A percentile compares a stretch with the other conserved stretches of the same genome.
Evolutionary conservation across 768 basidiomycete species (phyloP).

Genomic region (Lentinula detonsa): DNA sequence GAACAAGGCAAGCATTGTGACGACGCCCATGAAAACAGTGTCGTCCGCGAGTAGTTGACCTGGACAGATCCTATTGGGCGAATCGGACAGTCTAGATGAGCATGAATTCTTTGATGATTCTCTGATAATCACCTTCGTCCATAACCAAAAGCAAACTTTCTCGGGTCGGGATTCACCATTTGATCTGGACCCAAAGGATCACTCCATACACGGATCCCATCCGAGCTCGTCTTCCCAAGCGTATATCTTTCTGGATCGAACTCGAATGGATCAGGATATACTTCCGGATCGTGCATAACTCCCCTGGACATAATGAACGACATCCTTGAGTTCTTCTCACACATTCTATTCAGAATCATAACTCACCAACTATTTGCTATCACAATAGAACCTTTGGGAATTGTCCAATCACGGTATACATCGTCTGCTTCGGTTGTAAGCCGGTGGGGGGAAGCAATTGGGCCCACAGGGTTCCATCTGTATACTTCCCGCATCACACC

Average conservation of each 20-base stretch:
- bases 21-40: conserved; percentile 13
- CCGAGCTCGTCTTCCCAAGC: conserved; percentile 7
- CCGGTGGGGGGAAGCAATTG: conserved; percentile 14
- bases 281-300: conserved; percentile 23
- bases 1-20: conserved; percentile 16
- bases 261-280: conserved; percentile 23
- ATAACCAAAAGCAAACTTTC: conserved; percentile 13
- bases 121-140: conserved; percentile 11
- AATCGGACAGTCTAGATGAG: background rate
- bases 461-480: conserved; percentile 16
- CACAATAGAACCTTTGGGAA: conserved; percentile 26
- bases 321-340: background rate
- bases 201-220: conserved; percentile 6
- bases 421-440: conserved; percentile 17
- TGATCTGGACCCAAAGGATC: background rate
- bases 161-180: conserved; percentile 11
- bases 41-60: conserved; percentile 18
- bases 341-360: background rate
- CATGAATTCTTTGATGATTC: background rate
- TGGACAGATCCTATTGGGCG: conserved; percentile 17
- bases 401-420: conserved; percentile 28
- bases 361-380: conserved; percentile 17
- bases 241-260: conserved; percentile 27
- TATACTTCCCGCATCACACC: conserved; percentile 16
- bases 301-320: conserved; percentile 12